Evolutionary conservation across 2,329 filamentous ascomycete species (phyloP), one percentile per base, ranked within the genome.

Genomic region (Botrytis medusae): DNA sequence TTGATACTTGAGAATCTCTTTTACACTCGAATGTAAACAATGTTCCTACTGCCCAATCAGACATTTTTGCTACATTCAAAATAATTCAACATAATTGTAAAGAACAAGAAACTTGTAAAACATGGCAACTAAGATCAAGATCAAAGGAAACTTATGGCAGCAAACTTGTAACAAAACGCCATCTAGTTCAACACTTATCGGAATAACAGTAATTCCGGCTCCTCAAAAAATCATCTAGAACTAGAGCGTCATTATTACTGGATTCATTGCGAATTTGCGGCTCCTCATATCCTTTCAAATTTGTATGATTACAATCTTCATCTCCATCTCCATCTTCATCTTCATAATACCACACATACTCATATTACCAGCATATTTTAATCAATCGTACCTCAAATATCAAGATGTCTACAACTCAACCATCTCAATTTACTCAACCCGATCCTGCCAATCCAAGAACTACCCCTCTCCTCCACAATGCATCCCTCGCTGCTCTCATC

Each of bases 401-500:
- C 9, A 51, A 44, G 20, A 71, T 71, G 69, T 63, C 69, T 42
- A 71, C 67, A 37, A 25, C 68, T 14, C 59, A 46, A 29, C n/a
- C 46, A 9, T 57, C 46, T 34, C 67, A 70, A n/a, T 46, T 70
- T 34, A 67, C 70, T 32, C 54, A 46, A 40, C 70, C 70, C 2
- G 46, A 51, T 54, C 46, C 70, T 34, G 16, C 63, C 22, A 67
- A 67, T 29, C 67, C 61, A n/a, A 46, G 73, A 60, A 63, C 71
- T 20, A 61, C 71, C 25, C 71, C 65, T 40, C 61, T 78, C 32
- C 72, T 80, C 34, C 76, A 75, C 59, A 77, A 78, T 54, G 68
- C 78, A 71, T 76, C 87, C 25, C 81, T 88, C 46, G 82, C 81
- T 72, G 83, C 85, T 65, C 80, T 88, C 42, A 78, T 91, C 32